Percentiles rank a stretch among this genome's conserved stretches.
These are phyloP conservation scores for Lignosus rhinocerotis DNA, from an alignment of 1,284 basidiomycete species.

Conservation along the genomic window DNA sequence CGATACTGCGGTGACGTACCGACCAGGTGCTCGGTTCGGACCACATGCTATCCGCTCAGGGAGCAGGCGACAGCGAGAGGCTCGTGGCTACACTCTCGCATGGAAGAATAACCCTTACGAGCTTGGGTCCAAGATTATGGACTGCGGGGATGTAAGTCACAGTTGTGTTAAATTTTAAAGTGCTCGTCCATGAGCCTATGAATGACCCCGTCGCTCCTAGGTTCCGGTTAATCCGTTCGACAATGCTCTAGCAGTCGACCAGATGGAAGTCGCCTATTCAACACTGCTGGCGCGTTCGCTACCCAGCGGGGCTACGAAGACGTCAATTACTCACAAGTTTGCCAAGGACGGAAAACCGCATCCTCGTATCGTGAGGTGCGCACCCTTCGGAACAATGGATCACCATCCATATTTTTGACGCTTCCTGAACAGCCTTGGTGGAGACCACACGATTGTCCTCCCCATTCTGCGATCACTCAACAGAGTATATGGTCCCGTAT, in stretches of 20 bases:
- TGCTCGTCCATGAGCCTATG: neutral
- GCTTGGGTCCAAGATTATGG: constrained; percentile 60
- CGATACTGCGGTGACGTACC: constrained; percentile 71
- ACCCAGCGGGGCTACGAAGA: constrained; percentile 30
- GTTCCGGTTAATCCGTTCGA: constrained; percentile 73
- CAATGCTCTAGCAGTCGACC: constrained; percentile 73
- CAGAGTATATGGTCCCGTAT: constrained; percentile 73
- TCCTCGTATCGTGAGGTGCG: constrained; percentile 67
- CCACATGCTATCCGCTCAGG: constrained; percentile 80
- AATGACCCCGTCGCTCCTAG: constrained; percentile 34
- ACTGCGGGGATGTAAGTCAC: constrained; percentile 72
- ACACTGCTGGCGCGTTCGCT: constrained; percentile 61
- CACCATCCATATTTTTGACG: neutral
- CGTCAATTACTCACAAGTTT: constrained; percentile 28
- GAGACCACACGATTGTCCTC: constrained; percentile 78
- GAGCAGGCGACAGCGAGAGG: constrained; percentile 61
- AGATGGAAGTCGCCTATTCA: constrained; percentile 77
- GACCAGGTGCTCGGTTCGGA: constrained; percentile 80
- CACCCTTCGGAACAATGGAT: neutral
- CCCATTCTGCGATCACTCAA: constrained; percentile 74
- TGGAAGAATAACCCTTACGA: constrained; percentile 72
- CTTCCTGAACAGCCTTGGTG: constrained; percentile 55
- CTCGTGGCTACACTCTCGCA: constrained; percentile 61
- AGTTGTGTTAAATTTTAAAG: neutral
- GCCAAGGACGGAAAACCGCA: constrained; percentile 58